These are phyloP conservation scores for Aureobasidium sp. DNA, from an alignment of 2,329 filamentous ascomycete species.

Conservation along the genomic window DNA sequence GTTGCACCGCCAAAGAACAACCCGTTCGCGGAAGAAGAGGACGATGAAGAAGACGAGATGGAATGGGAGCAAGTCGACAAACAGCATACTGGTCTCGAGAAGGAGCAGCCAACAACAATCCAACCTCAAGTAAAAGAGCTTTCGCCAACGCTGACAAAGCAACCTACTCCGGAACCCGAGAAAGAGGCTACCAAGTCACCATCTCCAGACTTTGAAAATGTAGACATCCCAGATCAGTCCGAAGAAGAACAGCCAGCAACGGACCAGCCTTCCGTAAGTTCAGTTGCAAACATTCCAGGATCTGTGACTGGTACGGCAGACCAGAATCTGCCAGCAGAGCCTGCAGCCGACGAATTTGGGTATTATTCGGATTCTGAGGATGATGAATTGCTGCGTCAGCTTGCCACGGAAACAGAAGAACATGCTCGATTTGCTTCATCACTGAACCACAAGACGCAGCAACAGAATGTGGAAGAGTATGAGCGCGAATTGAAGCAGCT, in stretches of 20 bases:
- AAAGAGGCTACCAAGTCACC: constrained; percentile 15
- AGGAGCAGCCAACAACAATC: not conserved
- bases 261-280: not conserved
- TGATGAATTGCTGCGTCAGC: constrained; percentile 76
- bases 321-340: constrained; percentile 21
- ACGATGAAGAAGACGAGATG: constrained; percentile 28
- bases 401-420: constrained; percentile 86
- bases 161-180: constrained; percentile 18
- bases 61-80: constrained; percentile 52
- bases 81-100: constrained; percentile 18
- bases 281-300: not conserved
- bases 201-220: constrained; percentile 45
- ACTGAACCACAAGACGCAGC: constrained; percentile 67
- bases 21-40: constrained; percentile 1
- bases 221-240: constrained; percentile 31
- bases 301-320: constrained; percentile 18
- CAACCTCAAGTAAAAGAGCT: constrained; percentile 11
- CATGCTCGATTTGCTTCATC: constrained; percentile 87
- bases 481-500: constrained; percentile 81
- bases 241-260: not conserved
- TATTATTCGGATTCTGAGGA: constrained; percentile 78
- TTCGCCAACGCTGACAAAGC: constrained; percentile 17
- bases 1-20: constrained; percentile 8
- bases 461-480: constrained; percentile 69
- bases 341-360: constrained; percentile 34